phyloP scores from a whole-genome alignment of 257 asterid species.

The Catharanthus roseus region DNA sequence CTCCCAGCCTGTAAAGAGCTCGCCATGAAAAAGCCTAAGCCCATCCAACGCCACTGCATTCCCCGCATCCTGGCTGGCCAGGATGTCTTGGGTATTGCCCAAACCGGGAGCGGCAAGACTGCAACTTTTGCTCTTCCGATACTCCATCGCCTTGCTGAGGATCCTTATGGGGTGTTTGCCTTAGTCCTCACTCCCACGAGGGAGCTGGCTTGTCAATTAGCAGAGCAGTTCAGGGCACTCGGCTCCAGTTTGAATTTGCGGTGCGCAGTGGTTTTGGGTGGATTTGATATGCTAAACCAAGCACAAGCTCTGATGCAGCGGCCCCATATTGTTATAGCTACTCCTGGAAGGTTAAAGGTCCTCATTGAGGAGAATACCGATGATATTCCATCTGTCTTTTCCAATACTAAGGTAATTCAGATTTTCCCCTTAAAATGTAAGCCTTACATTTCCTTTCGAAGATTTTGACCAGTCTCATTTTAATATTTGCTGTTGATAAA shows the following conservation, averaged over 20 bases:
- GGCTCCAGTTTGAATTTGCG: conserved; percentile 76
- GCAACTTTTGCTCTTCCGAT: conserved; percentile 94
- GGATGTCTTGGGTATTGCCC: conserved; percentile 88
- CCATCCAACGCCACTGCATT: conserved; percentile 87
- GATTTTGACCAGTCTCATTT: not conserved
- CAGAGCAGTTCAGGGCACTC: conserved; percentile 88
- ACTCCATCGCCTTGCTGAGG: conserved; percentile 60
- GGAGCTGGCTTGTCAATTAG: conserved; percentile 86
- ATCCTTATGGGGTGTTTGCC: conserved; percentile 85
- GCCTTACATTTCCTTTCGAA: not conserved
- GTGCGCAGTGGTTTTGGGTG: conserved; percentile 78
- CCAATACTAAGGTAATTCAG: conserved; percentile 65
- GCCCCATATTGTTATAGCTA: conserved; percentile 87
- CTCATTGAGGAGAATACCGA: conserved; percentile 76
- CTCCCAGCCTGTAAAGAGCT: conserved; percentile 76
- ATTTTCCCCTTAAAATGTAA: not conserved
- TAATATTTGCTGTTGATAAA: not conserved
- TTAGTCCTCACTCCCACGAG: conserved; percentile 88
- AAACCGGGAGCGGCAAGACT: conserved; percentile 93
- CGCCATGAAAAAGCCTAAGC: conserved; percentile 81
- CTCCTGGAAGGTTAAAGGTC: conserved; percentile 94
- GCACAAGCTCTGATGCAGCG: conserved; percentile 57
- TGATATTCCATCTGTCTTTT: conserved; percentile 63
- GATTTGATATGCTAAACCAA: conserved; percentile 83
- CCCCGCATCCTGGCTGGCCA: conserved; percentile 76